phyloP scores from a whole-genome alignment of 768 basidiomycete genomes.

The Tulasnella sp. region DNA sequence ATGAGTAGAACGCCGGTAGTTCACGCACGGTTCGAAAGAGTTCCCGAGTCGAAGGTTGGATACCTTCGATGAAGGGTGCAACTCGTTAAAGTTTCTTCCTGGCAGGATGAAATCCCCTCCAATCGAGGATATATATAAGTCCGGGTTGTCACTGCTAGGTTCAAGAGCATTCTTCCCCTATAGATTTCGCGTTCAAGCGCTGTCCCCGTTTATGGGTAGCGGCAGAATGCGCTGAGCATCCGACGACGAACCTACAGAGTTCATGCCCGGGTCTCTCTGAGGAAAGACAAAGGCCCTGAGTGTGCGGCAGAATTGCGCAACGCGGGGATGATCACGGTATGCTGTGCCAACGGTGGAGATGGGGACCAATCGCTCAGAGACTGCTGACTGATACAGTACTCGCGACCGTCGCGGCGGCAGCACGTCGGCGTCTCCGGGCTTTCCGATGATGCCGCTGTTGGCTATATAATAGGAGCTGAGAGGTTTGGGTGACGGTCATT shows the following conservation, averaged over 20 bases:
- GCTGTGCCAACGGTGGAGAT: background rate
- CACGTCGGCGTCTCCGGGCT: background rate
- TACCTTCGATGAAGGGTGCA: background rate
- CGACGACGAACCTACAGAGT: background rate
- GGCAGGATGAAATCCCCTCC: background rate
- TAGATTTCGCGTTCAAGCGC: background rate
- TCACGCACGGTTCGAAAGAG: background rate
- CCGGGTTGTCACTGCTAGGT: background rate
- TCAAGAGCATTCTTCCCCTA: background rate
- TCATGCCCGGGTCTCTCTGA: background rate
- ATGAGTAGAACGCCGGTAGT: background rate
- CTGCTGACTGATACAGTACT: background rate
- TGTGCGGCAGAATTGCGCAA: background rate
- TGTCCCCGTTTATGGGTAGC: background rate
- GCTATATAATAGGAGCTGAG: background rate
- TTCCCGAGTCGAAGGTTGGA: background rate
- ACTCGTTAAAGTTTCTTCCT: background rate
- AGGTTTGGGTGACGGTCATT: too few species aligned
- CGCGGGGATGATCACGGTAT: background rate
- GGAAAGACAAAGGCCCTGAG: background rate
- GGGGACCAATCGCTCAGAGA: background rate
- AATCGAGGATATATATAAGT: background rate
- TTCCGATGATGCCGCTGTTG: background rate
- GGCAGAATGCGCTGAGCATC: background rate
- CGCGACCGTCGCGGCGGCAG: background rate